Percentiles rank a stretch among this genome's conserved stretches.
These are phyloP conservation scores for Mycena haematopus DNA, from an alignment of 768 basidiomycete genomes.

Conservation along the genomic window DNA sequence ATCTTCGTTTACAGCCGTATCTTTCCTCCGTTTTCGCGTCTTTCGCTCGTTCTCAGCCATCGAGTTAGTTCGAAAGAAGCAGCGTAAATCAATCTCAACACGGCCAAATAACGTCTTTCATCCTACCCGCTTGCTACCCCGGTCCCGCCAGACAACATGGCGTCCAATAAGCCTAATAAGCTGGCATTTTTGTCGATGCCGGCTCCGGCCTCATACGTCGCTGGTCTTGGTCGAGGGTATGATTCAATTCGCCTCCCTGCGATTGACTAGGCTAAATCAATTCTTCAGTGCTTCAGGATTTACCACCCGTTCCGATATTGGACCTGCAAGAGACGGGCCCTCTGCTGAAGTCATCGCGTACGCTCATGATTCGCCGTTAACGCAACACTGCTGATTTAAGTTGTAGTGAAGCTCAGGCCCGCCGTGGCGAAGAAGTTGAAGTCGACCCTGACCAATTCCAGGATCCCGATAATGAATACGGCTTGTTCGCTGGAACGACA, in stretches of 20 bases:
- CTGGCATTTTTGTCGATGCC: constrained; percentile 90
- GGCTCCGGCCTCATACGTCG: constrained; percentile 96
- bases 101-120: background rate
- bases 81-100: background rate
- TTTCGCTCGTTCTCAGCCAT: constrained; percentile 8
- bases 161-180: constrained; percentile 70
- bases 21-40: background rate
- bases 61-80: too few species aligned
- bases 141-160: constrained; percentile 43
- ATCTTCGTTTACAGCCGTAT: background rate
- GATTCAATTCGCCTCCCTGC: constrained; percentile 34
- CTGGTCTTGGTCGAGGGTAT: constrained; percentile 96
- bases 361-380: constrained; percentile 37
- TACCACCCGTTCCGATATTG: constrained; percentile 98
- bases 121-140: too few species aligned
- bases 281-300: constrained; percentile 87
- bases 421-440: constrained; percentile 87
- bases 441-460: constrained; percentile 91
- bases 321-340: constrained; percentile 94
- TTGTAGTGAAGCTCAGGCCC: constrained; percentile 83
- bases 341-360: constrained; percentile 91
- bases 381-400: background rate
- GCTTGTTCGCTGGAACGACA: constrained; percentile 92
- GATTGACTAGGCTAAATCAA: constrained; percentile 13
- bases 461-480: constrained; percentile 97